Evolutionary conservation across 441 rosid species (phyloP), one percentile per base, ranked within the genome.

Genomic region (Populus hybrid): DNA sequence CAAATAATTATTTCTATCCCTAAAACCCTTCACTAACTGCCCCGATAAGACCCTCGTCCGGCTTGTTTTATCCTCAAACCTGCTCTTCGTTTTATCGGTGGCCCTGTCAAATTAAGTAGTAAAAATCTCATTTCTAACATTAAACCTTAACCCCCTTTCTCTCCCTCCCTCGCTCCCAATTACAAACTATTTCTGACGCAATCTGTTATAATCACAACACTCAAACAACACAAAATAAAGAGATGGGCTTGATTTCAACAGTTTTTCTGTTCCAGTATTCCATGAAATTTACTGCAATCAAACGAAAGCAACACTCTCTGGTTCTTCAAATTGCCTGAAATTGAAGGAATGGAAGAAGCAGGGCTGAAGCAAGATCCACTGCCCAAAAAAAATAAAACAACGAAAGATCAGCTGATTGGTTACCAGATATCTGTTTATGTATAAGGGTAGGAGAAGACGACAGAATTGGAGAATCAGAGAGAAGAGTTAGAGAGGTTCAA

Each of bases 21-120:
- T 64, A 67, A 63, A 57, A 77, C 34, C 69, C 67, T 61, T 83
- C 71, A 24, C 89, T 90, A 90, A 75, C 92, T 86, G 21, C 87
- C 94, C 9, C 90, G 81, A 50, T 89, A 89, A 34, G 92, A 90
- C 38, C 92, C 89, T 82, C 92, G 74, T 19, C 94, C 94, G 12
- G 94, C 90, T 73, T 83, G 92, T 69, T 87, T 88, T 64, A 85
- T 85, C 70, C 86, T 78, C 77, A 90, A 79, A 12, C 91, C 87
- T 9, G 90, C 90, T 73, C 87, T 82, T 72, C 88, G 83, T 78
- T 84, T 88, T 59, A 83, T 83, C 63, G 89, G 92, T 61, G 90
- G 91, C 65, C 88, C 88, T 10, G 75, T 80, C 59, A 84, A 83
- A 72, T 83, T 79, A 36, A 84, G 72, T 77, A 82, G 74, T 78